Percentiles rank a stretch among this genome's conserved stretches.
These are phyloP conservation scores for Carex parvula DNA, from an alignment of 176 grass and related monocot species.

Conservation along the genomic window DNA sequence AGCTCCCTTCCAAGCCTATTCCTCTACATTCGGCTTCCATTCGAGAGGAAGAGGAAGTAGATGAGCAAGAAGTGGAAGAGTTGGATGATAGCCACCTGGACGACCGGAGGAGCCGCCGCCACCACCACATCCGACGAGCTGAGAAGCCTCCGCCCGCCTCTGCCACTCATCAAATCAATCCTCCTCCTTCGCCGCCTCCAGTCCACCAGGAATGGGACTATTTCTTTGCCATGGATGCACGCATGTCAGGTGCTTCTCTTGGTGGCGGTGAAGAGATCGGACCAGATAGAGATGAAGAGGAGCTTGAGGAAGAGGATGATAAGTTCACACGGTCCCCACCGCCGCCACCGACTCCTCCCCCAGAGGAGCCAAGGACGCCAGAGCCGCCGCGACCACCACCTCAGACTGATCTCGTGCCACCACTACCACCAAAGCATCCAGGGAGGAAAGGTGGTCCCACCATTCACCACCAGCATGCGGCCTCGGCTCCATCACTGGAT, in stretches of 20 bases:
- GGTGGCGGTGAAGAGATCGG: constrained; percentile 39
- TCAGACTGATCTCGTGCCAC: background rate
- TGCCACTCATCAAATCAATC: constrained; percentile 33
- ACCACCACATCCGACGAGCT: constrained; percentile 16
- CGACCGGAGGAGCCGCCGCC: constrained; percentile 35
- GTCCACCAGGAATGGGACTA: constrained; percentile 69
- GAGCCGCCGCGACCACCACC: constrained; percentile 42
- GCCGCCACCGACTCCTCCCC: constrained; percentile 42
- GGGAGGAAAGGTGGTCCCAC: constrained; percentile 41
- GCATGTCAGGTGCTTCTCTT: constrained; percentile 50
- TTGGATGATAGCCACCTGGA: constrained; percentile 39
- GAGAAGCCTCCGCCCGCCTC: constrained; percentile 36
- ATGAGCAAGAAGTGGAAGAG: constrained; percentile 44
- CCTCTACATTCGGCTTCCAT: constrained; percentile 40
- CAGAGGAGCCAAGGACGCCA: constrained; percentile 52
- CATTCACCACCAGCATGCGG: constrained; percentile 74
- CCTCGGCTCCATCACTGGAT: constrained; percentile 55
- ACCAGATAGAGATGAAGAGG: constrained; percentile 38
- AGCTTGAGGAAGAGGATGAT: constrained; percentile 37
- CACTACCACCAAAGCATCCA: constrained; percentile 43
- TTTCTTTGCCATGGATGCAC: constrained; percentile 78
- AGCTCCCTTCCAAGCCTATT: constrained; percentile 32
- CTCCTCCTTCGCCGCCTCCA: constrained; percentile 33
- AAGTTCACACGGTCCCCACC: constrained; percentile 38
- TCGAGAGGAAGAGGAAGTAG: constrained; percentile 60